Evolutionary conservation across 2,329 filamentous ascomycete genomes (phyloP), one percentile per base, ranked within the genome.

Genomic region (Venturia asperata): DNA sequence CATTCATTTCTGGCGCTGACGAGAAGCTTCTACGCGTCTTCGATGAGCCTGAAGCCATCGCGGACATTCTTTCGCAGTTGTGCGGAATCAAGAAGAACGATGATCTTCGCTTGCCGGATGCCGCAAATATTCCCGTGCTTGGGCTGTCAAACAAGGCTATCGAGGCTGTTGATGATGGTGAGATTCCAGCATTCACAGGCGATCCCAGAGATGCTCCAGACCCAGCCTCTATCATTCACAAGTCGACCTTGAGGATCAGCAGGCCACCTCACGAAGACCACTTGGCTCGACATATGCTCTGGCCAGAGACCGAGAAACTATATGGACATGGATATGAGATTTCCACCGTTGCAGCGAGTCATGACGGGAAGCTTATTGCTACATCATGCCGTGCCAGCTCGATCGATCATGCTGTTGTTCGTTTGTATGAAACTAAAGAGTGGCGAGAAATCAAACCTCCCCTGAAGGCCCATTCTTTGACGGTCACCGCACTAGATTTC

Each of bases 311-410:
- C 7, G 94, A 99, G 76, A 99, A 99, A 78, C 83, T 99, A 1
- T 99, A 99, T 77, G 94, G 94, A 1, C 94, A 99, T 77, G 94
- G 94, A 39, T 97, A 97, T 77, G 94, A 99, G 76, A 93, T 99
- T 62, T 96, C 91, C 1, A 89, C 91, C 45, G 85, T 96, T 19
- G 90, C 92, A 13, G 84, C 88, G 9, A 91, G 86, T 71, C 84
- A 90, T 72, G 87, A 92, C 70, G 88, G 89, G 15, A 80, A 77
- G 3, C 76, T 97, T 27, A 83, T 99, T 17, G 94, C 94, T 41
- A 97, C 92, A 64, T 92, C 94, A 1, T 99, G 94, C 79, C 91
- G 90, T 72, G 94, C 94, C 21, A 96, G 88, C 73, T 95, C 92
- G 1, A 82, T 93, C 65, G 94, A 97, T 74, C 94, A 99, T 74